Evolutionary conservation across 1,139 yeast genomes (phyloP).

Genomic region (Debaryomyces robertsiae): DNA sequence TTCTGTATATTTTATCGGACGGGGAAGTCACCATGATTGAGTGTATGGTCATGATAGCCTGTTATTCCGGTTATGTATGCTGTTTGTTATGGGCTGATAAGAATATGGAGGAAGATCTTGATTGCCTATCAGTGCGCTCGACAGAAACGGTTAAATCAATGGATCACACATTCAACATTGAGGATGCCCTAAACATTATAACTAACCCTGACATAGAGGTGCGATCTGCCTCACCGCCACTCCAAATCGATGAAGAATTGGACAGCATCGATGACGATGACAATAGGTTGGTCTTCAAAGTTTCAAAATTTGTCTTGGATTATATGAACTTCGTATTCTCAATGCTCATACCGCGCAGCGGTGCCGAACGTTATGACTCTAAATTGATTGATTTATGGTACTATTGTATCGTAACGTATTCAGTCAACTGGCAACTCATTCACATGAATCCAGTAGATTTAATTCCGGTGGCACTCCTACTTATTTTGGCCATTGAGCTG

Average conservation of each 20-base stretch:
- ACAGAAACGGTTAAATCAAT: constrained; percentile 9
- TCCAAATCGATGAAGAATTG: constrained; percentile 3
- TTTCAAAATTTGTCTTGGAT: background rate
- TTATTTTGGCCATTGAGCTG: constrained; percentile 2
- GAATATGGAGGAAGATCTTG: constrained; percentile 18
- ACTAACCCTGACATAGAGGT: constrained; percentile 12
- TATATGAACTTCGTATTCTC: constrained; percentile 23
- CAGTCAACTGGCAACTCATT: constrained; percentile 23
- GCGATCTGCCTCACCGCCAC: constrained; percentile 4
- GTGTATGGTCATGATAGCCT: constrained; percentile 43
- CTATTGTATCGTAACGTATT: constrained; percentile 21
- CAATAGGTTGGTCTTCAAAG: constrained; percentile 1
- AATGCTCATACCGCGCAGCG: constrained; percentile 25
- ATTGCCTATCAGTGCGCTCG: constrained; percentile 12
- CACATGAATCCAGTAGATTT: constrained; percentile 15
- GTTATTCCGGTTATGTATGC: constrained; percentile 41
- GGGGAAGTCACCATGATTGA: constrained; percentile 51
- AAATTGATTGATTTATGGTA: constrained; percentile 21
- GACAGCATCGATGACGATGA: background rate
- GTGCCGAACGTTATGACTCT: constrained; percentile 2
- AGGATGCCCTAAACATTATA: constrained; percentile 30
- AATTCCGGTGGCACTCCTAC: constrained; percentile 14
- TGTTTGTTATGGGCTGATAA: constrained; percentile 28
- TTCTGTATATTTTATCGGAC: constrained; percentile 50
- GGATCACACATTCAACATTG: constrained; percentile 27